Evolutionary conservation across 768 basidiomycete genomes (phyloP).

Genomic region (Suillus hirtellus): DNA sequence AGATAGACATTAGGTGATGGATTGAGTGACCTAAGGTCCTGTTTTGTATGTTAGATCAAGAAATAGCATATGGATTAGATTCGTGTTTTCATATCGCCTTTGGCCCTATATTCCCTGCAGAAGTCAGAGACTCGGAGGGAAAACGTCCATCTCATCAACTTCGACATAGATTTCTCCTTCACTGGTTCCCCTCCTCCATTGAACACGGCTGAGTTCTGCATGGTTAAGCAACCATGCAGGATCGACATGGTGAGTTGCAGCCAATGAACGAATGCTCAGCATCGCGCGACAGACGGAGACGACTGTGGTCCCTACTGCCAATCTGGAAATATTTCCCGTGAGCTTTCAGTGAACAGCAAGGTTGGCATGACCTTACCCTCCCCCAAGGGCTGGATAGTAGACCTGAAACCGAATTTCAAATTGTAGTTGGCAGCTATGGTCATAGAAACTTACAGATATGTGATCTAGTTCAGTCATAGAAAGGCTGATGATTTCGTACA

Average conservation of each 20-base stretch:
- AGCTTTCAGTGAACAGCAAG: background rate
- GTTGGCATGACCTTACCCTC: slow-evolving; percentile 13
- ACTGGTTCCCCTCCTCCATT: slow-evolving; percentile 36
- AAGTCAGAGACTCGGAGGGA: background rate
- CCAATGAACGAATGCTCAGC: slow-evolving; percentile 44
- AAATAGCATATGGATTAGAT: too few relatives aligned
- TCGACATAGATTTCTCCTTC: slow-evolving; percentile 38
- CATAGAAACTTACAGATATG: slow-evolving; percentile 12
- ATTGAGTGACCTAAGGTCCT: too few relatives aligned
- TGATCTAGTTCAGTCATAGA: background rate
- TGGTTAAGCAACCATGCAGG: slow-evolving; percentile 46
- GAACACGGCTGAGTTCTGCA: slow-evolving; percentile 45
- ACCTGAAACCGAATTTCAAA: slow-evolving; percentile 8
- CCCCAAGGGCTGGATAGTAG: slow-evolving; percentile 12
- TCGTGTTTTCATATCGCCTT: background rate
- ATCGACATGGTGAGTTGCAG: slow-evolving; percentile 40
- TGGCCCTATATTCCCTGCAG: background rate
- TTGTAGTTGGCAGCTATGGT: background rate
- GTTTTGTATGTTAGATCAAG: too few relatives aligned
- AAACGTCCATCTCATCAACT: background rate
- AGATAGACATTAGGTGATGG: too few relatives aligned
- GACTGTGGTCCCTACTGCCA: slow-evolving; percentile 14
- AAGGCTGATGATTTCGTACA: slow-evolving; percentile 18
- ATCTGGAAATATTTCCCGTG: background rate
- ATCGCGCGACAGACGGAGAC: slow-evolving; percentile 39